Evolutionary conservation across 495 filamentous ascomycete genomes (phyloP), one percentile per base, ranked within the genome.

Genomic region (Neurospora sp.): DNA sequence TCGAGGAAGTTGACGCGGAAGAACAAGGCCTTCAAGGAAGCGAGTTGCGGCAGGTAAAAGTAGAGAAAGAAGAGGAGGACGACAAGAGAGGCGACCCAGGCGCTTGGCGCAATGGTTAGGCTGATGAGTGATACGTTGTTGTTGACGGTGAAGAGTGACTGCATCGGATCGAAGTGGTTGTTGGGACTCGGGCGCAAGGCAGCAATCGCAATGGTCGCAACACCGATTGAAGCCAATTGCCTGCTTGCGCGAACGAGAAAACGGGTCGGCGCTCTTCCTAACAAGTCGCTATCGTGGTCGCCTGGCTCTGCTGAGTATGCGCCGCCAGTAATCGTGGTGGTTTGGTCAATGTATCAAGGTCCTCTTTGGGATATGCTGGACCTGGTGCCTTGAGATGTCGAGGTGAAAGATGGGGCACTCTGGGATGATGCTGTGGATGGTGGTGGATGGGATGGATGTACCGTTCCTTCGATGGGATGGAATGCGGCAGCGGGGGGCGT

Each of bases 91-190:
- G 79, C 83, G 75, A 90, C 77, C 76, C 84, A 87, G 72, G 87
- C 85, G 77, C 85, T 85, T 16, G 87, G 86, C 38, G 86, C 85
- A 78, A 89, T 84, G 73, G 81, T 82, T 70, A 89, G 77, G 78
- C 85, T 87, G 72, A 89, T 74, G 60, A 89, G 81, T 62, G 86
- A 83, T 75, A 86, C 82, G 80, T 87, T 82, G 82, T 85, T 88
- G 77, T 88, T 82, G 74, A 89, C 81, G 40, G 85, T 85, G 75
- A 89, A 78, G 76, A 87, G 79, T 23, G 84, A 84, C 77, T 78
- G 80, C 85, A 87, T 85, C 79, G 80, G 79, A 77, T 70, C 75
- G 74, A 75, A 54, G 46, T 27, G n/a, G 41, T 35, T 35, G 35
- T 31, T 3, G 10, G n/a, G 49, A 60, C 5, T 27, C 23, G 20